phyloP scores from a whole-genome alignment of 2,329 filamentous ascomycete genomes.

The Scedosporium apiospermum region DNA sequence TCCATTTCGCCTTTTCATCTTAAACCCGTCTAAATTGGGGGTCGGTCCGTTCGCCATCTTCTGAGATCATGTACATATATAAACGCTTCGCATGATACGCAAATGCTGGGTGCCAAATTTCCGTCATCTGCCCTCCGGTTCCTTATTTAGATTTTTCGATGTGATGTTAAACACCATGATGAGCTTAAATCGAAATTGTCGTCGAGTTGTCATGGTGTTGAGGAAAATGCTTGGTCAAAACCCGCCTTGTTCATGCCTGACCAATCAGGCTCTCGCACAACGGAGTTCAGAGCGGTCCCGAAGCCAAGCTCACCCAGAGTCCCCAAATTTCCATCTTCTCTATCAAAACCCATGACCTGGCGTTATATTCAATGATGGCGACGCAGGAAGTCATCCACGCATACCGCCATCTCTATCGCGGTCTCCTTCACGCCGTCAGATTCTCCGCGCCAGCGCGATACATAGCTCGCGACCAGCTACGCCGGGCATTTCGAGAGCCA shows the following conservation, averaged over 20 bases:
- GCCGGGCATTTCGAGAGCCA: conserved; percentile 45
- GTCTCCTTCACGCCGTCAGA: conserved; percentile 59
- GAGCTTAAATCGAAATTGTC: too few relatives aligned
- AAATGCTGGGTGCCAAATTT: background rate
- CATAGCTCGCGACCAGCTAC: conserved; percentile 48
- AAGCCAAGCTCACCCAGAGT: too few relatives aligned
- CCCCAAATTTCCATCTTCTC: too few relatives aligned
- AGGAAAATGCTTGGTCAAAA: too few relatives aligned
- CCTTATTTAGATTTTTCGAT: too few relatives aligned
- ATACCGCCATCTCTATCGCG: conserved; percentile 62
- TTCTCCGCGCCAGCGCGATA: conserved; percentile 61
- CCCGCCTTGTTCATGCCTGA: background rate
- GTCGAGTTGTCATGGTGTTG: too few relatives aligned
- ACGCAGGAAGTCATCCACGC: conserved; percentile 44
- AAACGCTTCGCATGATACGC: background rate
- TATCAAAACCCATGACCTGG: too few relatives aligned
- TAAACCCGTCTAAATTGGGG: background rate
- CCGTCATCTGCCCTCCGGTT: too few relatives aligned
- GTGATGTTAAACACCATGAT: too few relatives aligned
- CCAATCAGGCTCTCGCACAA: background rate
- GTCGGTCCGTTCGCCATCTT: background rate
- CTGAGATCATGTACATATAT: background rate
- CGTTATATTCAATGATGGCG: background rate
- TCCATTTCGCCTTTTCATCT: background rate
- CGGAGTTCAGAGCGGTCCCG: too few relatives aligned